Evolutionary conservation across 2,329 filamentous ascomycete genomes (phyloP).

Genomic region (Neobulgaria alba): DNA sequence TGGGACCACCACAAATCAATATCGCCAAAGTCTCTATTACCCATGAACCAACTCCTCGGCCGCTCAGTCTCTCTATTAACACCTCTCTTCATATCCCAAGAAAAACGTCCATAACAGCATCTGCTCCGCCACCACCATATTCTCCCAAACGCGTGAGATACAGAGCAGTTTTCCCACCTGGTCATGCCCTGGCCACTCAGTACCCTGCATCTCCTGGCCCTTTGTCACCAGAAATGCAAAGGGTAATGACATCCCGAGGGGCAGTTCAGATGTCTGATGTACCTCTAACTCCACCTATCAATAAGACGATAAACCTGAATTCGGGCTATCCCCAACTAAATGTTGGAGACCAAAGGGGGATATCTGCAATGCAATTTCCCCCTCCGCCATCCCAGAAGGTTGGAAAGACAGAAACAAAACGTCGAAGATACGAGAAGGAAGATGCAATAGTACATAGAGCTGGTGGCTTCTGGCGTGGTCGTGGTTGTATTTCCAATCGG

Average conservation of each 20-base stretch:
- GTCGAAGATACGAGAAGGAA: constrained; percentile 55
- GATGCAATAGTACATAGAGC: constrained; percentile 48
- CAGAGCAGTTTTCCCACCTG: constrained; percentile 49
- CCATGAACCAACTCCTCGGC: too few relatives aligned
- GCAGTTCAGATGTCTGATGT: constrained; percentile 53
- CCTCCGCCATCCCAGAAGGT: constrained; percentile 16
- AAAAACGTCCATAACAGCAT: constrained; percentile 6
- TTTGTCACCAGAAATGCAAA: constrained; percentile 52
- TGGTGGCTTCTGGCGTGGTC: constrained; percentile 57
- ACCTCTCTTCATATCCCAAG: too few relatives aligned
- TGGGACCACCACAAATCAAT: too few relatives aligned
- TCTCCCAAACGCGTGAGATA: constrained; percentile 34
- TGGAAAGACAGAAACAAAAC: constrained; percentile 32
- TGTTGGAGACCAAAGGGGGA: constrained; percentile 6
- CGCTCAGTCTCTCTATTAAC: too few relatives aligned
- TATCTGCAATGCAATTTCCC: constrained; percentile 4
- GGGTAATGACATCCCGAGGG: constrained; percentile 53
- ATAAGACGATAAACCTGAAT: constrained; percentile 26
- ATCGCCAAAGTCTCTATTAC: too few relatives aligned
- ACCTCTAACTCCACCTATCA: constrained; percentile 37
- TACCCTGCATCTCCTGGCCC: constrained; percentile 52
- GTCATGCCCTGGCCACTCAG: constrained; percentile 37
- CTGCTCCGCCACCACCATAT: constrained; percentile 25
- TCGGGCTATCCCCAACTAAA: constrained; percentile 24
- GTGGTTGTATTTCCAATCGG: constrained; percentile 52